Conservation (phyloP, 2,329 filamentous ascomycete species). For the Xylaria polymorpha region DNA sequence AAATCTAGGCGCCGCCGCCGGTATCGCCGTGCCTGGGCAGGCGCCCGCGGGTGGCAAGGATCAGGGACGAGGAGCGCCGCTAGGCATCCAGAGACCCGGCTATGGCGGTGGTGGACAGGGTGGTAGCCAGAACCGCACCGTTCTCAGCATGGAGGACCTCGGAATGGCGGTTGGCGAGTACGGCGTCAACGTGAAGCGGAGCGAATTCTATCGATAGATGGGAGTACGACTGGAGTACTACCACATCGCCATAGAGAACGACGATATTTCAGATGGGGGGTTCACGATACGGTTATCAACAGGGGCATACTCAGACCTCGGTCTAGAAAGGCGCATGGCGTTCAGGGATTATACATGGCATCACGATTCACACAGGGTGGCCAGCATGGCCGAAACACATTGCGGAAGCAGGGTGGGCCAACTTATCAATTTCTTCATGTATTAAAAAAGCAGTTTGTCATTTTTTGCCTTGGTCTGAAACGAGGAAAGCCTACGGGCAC, state of each 20-base stretch:
- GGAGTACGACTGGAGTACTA: not conserved
- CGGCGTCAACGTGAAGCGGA: conserved; percentile 95
- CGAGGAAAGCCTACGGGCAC: not conserved
- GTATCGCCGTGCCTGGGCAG: conserved; percentile 74
- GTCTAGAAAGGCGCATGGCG: conserved; percentile 36
- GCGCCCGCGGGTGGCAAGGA: conserved; percentile 66
- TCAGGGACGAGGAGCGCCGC: conserved; percentile 67
- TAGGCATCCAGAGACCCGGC: conserved; percentile 80
- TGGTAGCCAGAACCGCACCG: conserved; percentile 88
- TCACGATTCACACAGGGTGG: conserved; percentile 21
- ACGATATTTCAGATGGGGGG: not conserved
- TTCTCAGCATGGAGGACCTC: conserved; percentile 97
- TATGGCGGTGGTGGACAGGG: conserved; percentile 91
- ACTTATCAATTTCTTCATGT: conserved; percentile 12
- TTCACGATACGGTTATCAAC: conserved; percentile 20
- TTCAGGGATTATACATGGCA: conserved; percentile 27
- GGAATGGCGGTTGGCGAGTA: conserved; percentile 99
- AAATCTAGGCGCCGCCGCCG: conserved; percentile 79
- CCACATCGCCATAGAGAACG: not conserved
- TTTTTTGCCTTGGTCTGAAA: not conserved
- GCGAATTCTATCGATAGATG: conserved; percentile 81
- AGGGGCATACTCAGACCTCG: not conserved
- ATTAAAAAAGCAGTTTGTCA: conserved; percentile 6
- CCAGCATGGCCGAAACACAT: conserved; percentile 10
- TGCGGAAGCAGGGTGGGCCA: conserved; percentile 2